A percentile compares a stretch with the other conserved stretches of the same genome.
These are phyloP conservation scores for Entomortierella beljakovae DNA, from an alignment of 192 early-diverging fungal genomes.

Conservation along the genomic window DNA sequence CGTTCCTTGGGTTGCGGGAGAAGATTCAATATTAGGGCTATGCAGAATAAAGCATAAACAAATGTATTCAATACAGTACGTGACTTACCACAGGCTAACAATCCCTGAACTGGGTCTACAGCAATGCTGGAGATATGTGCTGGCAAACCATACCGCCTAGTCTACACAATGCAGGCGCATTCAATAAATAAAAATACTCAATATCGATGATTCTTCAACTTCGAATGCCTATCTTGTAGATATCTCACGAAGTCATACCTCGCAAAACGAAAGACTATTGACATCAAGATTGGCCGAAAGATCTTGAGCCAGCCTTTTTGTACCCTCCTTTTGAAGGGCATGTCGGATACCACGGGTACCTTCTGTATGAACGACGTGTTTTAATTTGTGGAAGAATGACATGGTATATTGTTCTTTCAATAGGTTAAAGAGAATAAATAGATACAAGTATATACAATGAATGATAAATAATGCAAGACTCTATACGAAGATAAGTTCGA, in stretches of 20 bases:
- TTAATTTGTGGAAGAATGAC: slow-evolving; percentile 48
- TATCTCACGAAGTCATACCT: slow-evolving; percentile 10
- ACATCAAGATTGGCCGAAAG: slow-evolving; percentile 37
- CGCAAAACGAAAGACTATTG: slow-evolving; percentile 32
- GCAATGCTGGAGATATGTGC: slow-evolving; percentile 55
- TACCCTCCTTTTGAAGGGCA: slow-evolving; percentile 46
- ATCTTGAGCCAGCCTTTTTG: slow-evolving; percentile 45
- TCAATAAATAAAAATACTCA: not conserved
- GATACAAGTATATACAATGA: too few relatives aligned
- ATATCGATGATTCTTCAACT: not conserved
- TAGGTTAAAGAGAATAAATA: too few relatives aligned
- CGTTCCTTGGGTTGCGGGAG: too few relatives aligned
- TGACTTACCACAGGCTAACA: slow-evolving; percentile 69
- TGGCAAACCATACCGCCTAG: slow-evolving; percentile 55
- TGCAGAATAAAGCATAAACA: too few relatives aligned
- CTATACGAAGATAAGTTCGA: too few relatives aligned
- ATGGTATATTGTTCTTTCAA: slow-evolving; percentile 8
- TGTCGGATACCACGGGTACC: slow-evolving; percentile 47
- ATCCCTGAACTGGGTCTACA: slow-evolving; percentile 63
- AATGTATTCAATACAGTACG: too few relatives aligned
- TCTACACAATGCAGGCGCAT: slow-evolving; percentile 8
- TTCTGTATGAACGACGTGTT: slow-evolving; percentile 42
- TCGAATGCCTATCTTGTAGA: not conserved
- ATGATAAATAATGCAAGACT: too few relatives aligned
- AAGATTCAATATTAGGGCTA: too few relatives aligned